Base-by-base conservation (phyloP, 2,329 filamentous ascomycete genomes). In the Neurospora sp. region DNA sequence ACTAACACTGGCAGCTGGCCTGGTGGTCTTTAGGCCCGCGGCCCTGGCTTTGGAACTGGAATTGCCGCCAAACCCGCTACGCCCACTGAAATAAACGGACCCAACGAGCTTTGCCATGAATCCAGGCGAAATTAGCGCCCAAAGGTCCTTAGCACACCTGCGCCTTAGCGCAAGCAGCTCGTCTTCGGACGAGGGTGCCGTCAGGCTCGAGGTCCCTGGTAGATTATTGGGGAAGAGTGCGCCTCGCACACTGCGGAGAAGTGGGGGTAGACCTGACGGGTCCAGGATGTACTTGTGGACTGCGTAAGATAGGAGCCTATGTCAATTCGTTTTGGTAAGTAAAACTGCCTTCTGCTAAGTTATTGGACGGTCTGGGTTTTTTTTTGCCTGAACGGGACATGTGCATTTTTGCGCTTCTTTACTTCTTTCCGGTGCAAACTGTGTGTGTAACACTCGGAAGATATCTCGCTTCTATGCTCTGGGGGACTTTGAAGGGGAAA, bases 201-300 rank as follows among this genome's bases (percentile, higher is more conserved):
- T 81, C 74, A 90, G 81, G 71, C 86, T 85, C 75, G 89, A 83
- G 73, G 88, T 86, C 71, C 89, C 90, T 72, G 91, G 89, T 75
- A 87, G 84, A 80, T 96, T 96, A 81, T 93, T 91, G 74, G 96
- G 95, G 79, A 97, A 98, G 70, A 98, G 83, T 72, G 91, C 87
- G 76, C 87, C 88, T 78, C 96, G 91, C 76, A 92, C 85, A 74
- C 89, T 86, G 78, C 89, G 87, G 76, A 95, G 86, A 74, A 92
- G 80, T 78, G 84, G 84, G 78, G 91, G 89, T 70, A 93, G 83
- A 74, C 87, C 84, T 72, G 85, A 84, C 74, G 89, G 84, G 80
- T 90, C 86, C 72, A 93, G 83, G 72, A 92, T 78, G 77, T 86
- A 81, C 70, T 80, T 81, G 73, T 83, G 82, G 73, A 89, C 84